Evolutionary conservation across 352 stramenopile species (phyloP).

Genomic region (Phytopythium mirpurense): DNA sequence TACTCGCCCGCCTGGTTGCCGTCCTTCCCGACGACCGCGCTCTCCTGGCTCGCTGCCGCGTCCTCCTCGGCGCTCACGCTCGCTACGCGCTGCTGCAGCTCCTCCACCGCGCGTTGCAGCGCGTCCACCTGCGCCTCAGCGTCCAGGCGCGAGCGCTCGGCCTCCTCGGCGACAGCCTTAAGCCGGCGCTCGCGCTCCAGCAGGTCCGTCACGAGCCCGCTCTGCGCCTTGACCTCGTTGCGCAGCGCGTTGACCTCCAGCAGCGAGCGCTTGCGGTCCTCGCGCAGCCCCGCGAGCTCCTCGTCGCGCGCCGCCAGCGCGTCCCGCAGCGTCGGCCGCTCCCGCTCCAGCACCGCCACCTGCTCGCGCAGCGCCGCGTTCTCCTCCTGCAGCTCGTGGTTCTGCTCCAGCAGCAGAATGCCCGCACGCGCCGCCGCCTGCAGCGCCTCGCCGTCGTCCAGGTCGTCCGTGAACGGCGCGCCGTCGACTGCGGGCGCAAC

Average conservation of each 20-base stretch:
- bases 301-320: slow-evolving; percentile 32
- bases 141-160: slow-evolving; percentile 18
- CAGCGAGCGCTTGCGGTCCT: slow-evolving; percentile 37
- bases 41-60: slow-evolving; percentile 7
- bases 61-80: not conserved
- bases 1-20: slow-evolving; percentile 53
- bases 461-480: slow-evolving; percentile 16
- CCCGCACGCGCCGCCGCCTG: slow-evolving; percentile 59
- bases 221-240: slow-evolving; percentile 54
- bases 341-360: slow-evolving; percentile 42
- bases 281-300: slow-evolving; percentile 33
- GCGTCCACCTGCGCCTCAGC: slow-evolving; percentile 30
- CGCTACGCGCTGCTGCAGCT: slow-evolving; percentile 9
- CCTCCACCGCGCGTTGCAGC: slow-evolving; percentile 23
- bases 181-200: slow-evolving; percentile 47
- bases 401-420: slow-evolving; percentile 71
- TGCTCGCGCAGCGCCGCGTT: slow-evolving; percentile 53
- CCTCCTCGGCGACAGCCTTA: slow-evolving; percentile 26
- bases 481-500: slow-evolving; percentile 2
- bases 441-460: slow-evolving; percentile 62
- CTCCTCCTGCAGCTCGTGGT: slow-evolving; percentile 60
- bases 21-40: slow-evolving; percentile 13
- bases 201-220: slow-evolving; percentile 43
- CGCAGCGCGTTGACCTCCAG: slow-evolving; percentile 52
- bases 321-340: slow-evolving; percentile 34